Evolutionary conservation across 148 eudicot genomes (phyloP).

Genomic region (Beta vulgaris): DNA sequence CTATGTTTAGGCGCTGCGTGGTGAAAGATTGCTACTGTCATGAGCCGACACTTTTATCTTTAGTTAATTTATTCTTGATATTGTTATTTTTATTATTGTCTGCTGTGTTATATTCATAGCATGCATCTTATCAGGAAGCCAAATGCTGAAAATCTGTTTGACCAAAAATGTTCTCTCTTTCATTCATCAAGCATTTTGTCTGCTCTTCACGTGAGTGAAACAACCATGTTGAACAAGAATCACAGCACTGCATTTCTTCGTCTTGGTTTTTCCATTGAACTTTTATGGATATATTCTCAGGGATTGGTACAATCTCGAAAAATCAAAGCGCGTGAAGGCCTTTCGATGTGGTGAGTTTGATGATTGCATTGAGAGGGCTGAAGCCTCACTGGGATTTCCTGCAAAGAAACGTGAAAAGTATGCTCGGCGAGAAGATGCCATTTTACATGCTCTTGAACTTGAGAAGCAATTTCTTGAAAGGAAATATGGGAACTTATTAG

Average conservation of each 20-base stretch:
- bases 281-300: conserved; percentile 38
- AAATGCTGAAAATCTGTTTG: conserved; percentile 19
- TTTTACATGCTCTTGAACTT: conserved; percentile 93
- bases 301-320: conserved; percentile 99
- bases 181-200: conserved; percentile 23
- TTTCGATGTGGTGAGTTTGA: conserved; percentile 98
- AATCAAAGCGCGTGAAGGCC: conserved; percentile 96
- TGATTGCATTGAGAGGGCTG: conserved; percentile 91
- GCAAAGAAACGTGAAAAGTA: conserved; percentile 95
- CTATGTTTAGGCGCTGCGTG: background rate
- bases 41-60: background rate
- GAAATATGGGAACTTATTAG: conserved; percentile 55
- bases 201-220: conserved; percentile 14
- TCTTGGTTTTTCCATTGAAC: conserved; percentile 19
- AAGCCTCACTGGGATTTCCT: conserved; percentile 81
- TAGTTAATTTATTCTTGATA: background rate
- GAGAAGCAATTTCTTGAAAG: conserved; percentile 72
- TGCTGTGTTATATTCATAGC: conserved; percentile 10
- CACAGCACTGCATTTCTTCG: background rate
- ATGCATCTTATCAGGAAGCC: conserved; percentile 25
- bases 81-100: background rate
- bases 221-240: conserved; percentile 2
- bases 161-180: conserved; percentile 20
- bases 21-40: background rate
- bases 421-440: conserved; percentile 96